Conservation (phyloP, 495 filamentous ascomycete species). For the Bryoglossum gracile region DNA sequence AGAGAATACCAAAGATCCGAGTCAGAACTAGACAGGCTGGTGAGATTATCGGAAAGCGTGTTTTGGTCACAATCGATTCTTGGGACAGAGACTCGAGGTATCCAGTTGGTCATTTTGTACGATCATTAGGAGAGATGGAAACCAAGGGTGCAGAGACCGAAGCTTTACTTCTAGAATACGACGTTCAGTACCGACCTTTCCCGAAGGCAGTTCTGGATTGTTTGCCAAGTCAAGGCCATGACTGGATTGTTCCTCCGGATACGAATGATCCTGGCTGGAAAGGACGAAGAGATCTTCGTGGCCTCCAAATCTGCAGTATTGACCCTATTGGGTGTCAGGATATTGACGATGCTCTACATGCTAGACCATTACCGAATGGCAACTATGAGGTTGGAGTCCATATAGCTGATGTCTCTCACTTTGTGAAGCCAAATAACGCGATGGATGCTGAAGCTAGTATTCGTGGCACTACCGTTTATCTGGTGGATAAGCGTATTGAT, state of each 20-base stretch:
- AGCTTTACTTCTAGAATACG: constrained; percentile 86
- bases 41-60: constrained; percentile 81
- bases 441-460: constrained; percentile 95
- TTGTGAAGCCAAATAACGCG: constrained; percentile 92
- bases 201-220: constrained; percentile 92
- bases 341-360: constrained; percentile 96
- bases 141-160: constrained; percentile 95
- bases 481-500: constrained; percentile 98
- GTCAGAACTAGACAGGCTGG: constrained; percentile 83
- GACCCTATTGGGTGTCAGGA: constrained; percentile 95
- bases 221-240: constrained; percentile 82
- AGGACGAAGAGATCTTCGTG: constrained; percentile 72
- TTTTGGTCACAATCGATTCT: constrained; percentile 90
- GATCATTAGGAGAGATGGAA: constrained; percentile 87
- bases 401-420: constrained; percentile 97
- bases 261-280: constrained; percentile 78
- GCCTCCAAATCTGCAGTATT: constrained; percentile 90
- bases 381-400: constrained; percentile 98
- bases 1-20: constrained; percentile 90
- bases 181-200: constrained; percentile 96
- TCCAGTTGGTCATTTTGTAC: constrained; percentile 87
- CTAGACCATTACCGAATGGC: constrained; percentile 75
- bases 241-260: constrained; percentile 80
- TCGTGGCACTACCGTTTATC: constrained; percentile 91
- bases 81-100: constrained; percentile 93